A percentile compares a stretch with the other conserved stretches of the same genome.
These are phyloP conservation scores for Haplosporangium sp. DNA, from an alignment of 371 early-diverging fungal genomes.

Conservation along the genomic window DNA sequence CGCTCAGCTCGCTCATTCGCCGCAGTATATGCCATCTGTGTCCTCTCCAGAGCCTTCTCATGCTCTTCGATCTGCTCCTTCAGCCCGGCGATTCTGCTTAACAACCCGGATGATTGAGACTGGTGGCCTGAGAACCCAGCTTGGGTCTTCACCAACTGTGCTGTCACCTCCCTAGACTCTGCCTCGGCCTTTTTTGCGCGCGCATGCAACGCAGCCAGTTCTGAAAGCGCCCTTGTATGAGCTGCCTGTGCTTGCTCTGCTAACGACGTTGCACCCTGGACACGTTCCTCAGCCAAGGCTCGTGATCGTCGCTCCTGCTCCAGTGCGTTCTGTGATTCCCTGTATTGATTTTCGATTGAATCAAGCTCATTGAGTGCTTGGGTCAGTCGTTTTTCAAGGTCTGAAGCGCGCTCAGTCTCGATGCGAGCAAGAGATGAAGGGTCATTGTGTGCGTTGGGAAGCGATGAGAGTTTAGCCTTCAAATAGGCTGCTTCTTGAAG, in stretches of 20 bases:
- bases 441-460: constrained; percentile 49
- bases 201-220: constrained; percentile 59
- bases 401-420: constrained; percentile 59
- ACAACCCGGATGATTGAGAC: constrained; percentile 35
- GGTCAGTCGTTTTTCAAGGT: constrained; percentile 63
- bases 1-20: constrained; percentile 57
- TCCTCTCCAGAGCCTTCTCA: constrained; percentile 50
- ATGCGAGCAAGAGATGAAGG: constrained; percentile 55
- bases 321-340: constrained; percentile 58
- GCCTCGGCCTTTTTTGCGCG: constrained; percentile 62
- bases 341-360: constrained; percentile 43
- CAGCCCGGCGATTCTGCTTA: constrained; percentile 36
- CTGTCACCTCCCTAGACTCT: constrained; percentile 59
- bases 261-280: constrained; percentile 57
- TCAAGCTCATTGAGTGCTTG: constrained; percentile 63
- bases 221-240: constrained; percentile 63
- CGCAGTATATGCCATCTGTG: constrained; percentile 43
- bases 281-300: constrained; percentile 61
- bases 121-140: constrained; percentile 53
- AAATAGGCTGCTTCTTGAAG: constrained; percentile 71
- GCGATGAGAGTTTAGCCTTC: constrained; percentile 61
- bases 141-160: constrained; percentile 49
- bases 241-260: constrained; percentile 68
- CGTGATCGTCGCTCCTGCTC: constrained; percentile 59
- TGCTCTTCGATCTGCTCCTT: constrained; percentile 57